Conservation (phyloP, 1,284 basidiomycete genomes). For the Anthracocystis panici-leucophaei region DNA sequence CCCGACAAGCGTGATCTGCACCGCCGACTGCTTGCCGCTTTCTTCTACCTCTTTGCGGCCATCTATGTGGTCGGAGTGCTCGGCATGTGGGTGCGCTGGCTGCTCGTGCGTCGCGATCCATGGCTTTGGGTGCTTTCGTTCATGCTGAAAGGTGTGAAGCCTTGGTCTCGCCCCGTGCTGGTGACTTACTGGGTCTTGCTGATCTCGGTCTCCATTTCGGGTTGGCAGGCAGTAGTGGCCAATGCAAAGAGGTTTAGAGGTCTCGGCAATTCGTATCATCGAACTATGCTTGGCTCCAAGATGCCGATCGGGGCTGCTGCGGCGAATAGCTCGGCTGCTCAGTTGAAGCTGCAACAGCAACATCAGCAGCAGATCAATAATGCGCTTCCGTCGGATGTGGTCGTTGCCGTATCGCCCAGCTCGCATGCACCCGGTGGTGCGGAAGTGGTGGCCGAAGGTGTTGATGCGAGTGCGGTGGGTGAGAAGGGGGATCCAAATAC, state of each 20-base stretch:
- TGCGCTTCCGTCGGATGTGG: slow-evolving; percentile 12
- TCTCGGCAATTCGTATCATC: slow-evolving; percentile 36
- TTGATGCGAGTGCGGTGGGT: slow-evolving; percentile 3
- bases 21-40: slow-evolving; percentile 84
- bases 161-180: slow-evolving; percentile 85
- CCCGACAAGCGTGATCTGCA: slow-evolving; percentile 88
- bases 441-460: slow-evolving; percentile 18
- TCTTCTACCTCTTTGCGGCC: slow-evolving; percentile 83
- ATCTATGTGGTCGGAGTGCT: slow-evolving; percentile 86
- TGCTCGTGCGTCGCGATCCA: slow-evolving; percentile 84
- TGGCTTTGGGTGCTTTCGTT: slow-evolving; percentile 82
- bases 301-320: slow-evolving; percentile 16
- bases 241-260: slow-evolving; percentile 54
- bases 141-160: slow-evolving; percentile 78
- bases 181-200: slow-evolving; percentile 87
- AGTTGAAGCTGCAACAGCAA: slow-evolving; percentile 36
- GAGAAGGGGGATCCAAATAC: slow-evolving; percentile 9
- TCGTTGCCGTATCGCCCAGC: slow-evolving; percentile 20
- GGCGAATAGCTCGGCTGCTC: slow-evolving; percentile 20
- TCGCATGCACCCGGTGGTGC: slow-evolving; percentile 44
- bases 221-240: slow-evolving; percentile 77
- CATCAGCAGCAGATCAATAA: slow-evolving; percentile 29
- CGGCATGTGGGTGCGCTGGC: slow-evolving; percentile 92
- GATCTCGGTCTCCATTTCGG: slow-evolving; percentile 85
- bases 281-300: slow-evolving; percentile 31